Base-by-base conservation (phyloP, 1,284 basidiomycete species). In the Puccinia coronata region DNA sequence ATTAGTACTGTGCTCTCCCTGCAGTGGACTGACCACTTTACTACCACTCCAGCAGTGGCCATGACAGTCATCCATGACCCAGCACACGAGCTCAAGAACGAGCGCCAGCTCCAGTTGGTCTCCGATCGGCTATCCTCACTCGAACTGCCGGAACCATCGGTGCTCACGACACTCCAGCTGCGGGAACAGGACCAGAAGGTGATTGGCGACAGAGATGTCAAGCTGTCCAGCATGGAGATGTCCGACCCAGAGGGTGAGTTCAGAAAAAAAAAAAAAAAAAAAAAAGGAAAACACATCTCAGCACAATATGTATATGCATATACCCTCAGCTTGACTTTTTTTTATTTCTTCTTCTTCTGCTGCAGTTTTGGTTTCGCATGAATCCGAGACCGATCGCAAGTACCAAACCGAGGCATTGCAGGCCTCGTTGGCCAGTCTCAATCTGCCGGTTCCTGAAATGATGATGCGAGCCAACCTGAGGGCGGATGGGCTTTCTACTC, bases 371-470 rank as follows among this genome's bases (percentile, higher is more conserved):
- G 49, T 71, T 23, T 57, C 77, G 16, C 51, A 71, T 59, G 77
- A 70, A 49, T 70, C 31, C 16, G 79, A 80, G 55, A n/a, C 57
- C 70, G 82, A 83, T 51, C 74, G 75, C 8, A 79, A 82, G 31
- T 57, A 76, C 25, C 80, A 81, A 47, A 63, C 72, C 55, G 82
- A 82, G 25, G 83, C 81, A 47, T 41, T 84, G 9, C 82, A 83
- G 23, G 82, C 82, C 4, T 84, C 84, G 16, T 82, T 86, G 61
- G 81, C 84, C 47, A 82, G 82, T 6, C 82, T 86, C 69, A 83
- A 84, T 69, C 80, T 86, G 18, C 84, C 84, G 23, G 82, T 83
- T 39, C 85, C 85, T 5, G 85, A 86, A 69, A 83, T 83, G 34
- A 67, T 85, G 71, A 82, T 83, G 41, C 78, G 84, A 47, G 85